Evolutionary conservation across 164 flowering plant species (phyloP), one percentile per base, ranked within the genome.

Genomic region (Tetrastigma voinierianum): DNA sequence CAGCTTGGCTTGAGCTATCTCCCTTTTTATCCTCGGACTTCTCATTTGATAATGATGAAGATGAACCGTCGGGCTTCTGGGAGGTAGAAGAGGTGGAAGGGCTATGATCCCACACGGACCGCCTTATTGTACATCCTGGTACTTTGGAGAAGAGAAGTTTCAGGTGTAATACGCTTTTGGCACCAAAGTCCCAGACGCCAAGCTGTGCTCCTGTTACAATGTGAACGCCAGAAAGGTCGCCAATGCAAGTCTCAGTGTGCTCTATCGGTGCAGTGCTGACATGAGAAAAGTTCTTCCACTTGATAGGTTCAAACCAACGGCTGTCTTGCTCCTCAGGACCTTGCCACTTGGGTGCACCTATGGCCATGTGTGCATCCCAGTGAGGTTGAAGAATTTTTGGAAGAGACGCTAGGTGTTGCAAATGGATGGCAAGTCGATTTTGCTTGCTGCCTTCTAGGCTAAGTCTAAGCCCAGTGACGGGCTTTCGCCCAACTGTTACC

Each of bases 301-400:
- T 95, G 70, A 95, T 89, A 0, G 98, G 97, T 74, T 95, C 99
- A 59, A 92, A 92, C 98, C 98, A 95, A 25, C 99, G 84, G 81
- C 97, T 95, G 64, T 95, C 99, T 70, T 92, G 98, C 80, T 95
- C n/a, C 76, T 95, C 98, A 0, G 96, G 96, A n/a, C n/a, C 99
- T 69, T 89, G 87, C 99, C 98, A 95, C 76, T 80, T 89, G 18
- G 97, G 97, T 51, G 99, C 87, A 49, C 99, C 98, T 18, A 92
- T 92, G 59, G 98, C 91, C 72, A 90, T 73, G 69, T 90, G 90
- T 3, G 93, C 43, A 62, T 85, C 97, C 98, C 98, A 92, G 61
- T 92, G 99, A 2, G 98, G 99, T 59, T 89, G 91, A 32, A 95
- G 93, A 60, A 89, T 89, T 79, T 92, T 92, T 3, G 99, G 99